Conservation (phyloP, 139 green algal species). For the Parachlorella kessleri region DNA sequence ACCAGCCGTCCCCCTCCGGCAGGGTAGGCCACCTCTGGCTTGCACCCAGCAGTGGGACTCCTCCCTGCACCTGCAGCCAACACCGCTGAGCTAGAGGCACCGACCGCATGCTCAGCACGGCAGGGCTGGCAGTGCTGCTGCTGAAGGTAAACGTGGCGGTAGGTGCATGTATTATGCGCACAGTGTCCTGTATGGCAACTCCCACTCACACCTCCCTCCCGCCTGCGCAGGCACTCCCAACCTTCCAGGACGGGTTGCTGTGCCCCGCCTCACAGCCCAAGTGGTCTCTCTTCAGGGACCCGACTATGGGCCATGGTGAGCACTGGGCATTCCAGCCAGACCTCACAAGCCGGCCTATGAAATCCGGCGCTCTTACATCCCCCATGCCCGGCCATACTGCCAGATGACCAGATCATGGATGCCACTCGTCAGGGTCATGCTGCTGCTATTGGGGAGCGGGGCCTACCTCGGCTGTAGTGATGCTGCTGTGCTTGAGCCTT, state of each 20-base stretch:
- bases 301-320: conserved; percentile 18
- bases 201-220: neutral
- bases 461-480: neutral
- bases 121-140: neutral
- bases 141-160: too few species aligned
- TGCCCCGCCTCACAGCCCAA: neutral
- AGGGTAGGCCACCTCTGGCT: too few species aligned
- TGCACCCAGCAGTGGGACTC: too few species aligned
- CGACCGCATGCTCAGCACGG: neutral
- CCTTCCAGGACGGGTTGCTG: neutral
- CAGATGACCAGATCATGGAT: too few species aligned
- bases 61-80: too few species aligned
- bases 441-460: neutral
- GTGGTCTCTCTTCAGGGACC: conserved; percentile 33
- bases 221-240: neutral
- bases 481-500: neutral
- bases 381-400: too few species aligned
- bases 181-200: too few species aligned
- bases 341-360: too few species aligned
- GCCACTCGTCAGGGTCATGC: too few species aligned
- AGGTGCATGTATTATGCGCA: too few species aligned
- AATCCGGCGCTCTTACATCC: too few species aligned
- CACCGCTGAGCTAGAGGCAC: neutral
- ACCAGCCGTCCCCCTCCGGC: neutral
- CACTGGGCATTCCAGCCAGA: neutral